Evolutionary conservation across 371 early-diverging fungal species (phyloP), one percentile per base, ranked within the genome.

Genomic region (Mucor racemosus): DNA sequence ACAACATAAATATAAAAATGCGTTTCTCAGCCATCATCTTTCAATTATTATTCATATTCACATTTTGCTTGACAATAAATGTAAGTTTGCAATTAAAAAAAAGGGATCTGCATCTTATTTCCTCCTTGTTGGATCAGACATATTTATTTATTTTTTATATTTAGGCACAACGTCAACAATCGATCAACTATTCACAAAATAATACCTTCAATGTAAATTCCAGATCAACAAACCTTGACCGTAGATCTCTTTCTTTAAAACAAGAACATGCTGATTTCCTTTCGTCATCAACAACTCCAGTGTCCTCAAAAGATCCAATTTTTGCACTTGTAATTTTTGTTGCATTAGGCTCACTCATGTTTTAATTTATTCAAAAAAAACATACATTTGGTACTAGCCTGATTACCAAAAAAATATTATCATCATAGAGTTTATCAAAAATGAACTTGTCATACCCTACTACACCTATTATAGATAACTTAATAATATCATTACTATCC

Each of bases 251-350:
- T 50, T 50, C 17, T 11, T 11, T 19, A 10, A 50, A 19, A 13
- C 50, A 50, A 26, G 17, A 44, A 53, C 53, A 53, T 10, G 21
- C 11, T 13, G 26, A 26, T 21, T 53, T 53, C 36, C 33, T 14
- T 17, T 56, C 58, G 21, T 58, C 58, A 17, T 34, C 56, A 3
- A 34, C 56, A 13, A 55, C 17, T 6, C 56, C 33, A 34, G 56
- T 15, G 35, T 55, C 56, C 34, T 21, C 50, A 21, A 55, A 55
- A 34, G 56, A 55, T 11, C 56, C 56, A 14, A 58, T 58, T 19
- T 58, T 58, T 35, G 58, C 58, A 17, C 58, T 56, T 35, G 56
- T 56, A 14, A 15, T 56, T 10, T 56, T 56, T n/a, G 35, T 56
- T 56, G 56, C 36, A 15, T 33, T 56, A 35, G 21, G 56, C 36